A percentile compares a stretch with the other conserved stretches of the same genome.
These are phyloP conservation scores for Aplosporella prunicola DNA, from an alignment of 2,329 filamentous ascomycete genomes.

Conservation along the genomic window DNA sequence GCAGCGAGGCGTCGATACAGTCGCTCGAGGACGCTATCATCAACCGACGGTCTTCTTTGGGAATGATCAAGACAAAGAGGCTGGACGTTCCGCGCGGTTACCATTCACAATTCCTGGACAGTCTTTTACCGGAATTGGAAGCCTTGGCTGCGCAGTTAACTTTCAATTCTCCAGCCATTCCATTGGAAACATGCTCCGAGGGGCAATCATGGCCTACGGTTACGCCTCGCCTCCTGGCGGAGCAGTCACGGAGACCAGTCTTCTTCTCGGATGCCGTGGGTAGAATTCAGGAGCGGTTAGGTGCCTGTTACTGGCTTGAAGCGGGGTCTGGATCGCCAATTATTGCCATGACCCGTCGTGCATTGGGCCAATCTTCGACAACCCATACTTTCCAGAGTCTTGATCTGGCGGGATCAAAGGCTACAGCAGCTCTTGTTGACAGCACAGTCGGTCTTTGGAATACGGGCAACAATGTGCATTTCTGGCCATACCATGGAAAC, in stretches of 20 bases:
- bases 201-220: too few species aligned
- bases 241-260: too few species aligned
- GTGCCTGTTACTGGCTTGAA: slow-evolving; percentile 23
- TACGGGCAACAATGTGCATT: not conserved
- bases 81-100: too few species aligned
- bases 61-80: too few species aligned
- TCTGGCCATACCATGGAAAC: not conserved
- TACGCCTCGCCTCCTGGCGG: too few species aligned
- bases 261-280: slow-evolving; percentile 15
- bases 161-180: too few species aligned
- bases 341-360: slow-evolving; percentile 8
- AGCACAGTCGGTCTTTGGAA: not conserved
- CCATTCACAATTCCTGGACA: too few species aligned
- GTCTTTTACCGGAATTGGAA: too few species aligned
- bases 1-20: slow-evolving; percentile 9
- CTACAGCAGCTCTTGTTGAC: not conserved
- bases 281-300: slow-evolving; percentile 12
- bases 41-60: too few species aligned
- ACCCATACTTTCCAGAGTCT: slow-evolving; percentile 5
- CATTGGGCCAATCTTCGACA: not conserved
- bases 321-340: slow-evolving; percentile 19
- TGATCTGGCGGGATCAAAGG: not conserved
- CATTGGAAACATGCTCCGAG: too few species aligned
- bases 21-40: not conserved
- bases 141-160: too few species aligned